Percentiles rank a stretch among this genome's conserved stretches.
These are phyloP conservation scores for Pisolithus tinctorius DNA, from an alignment of 768 basidiomycete genomes.

Conservation along the genomic window DNA sequence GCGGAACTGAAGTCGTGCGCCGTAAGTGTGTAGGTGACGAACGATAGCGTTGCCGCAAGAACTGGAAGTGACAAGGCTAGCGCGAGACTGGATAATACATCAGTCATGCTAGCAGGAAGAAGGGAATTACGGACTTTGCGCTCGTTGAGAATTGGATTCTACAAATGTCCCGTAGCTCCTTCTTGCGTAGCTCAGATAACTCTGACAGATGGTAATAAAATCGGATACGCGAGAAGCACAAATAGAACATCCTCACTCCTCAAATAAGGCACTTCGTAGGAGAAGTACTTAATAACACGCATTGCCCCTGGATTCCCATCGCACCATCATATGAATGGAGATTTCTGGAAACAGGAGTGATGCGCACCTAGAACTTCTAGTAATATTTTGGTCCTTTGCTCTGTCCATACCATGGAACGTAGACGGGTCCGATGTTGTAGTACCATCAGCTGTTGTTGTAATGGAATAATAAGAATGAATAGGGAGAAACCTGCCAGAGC, in stretches of 20 bases:
- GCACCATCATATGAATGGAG: too few relatives aligned
- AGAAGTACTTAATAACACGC: constrained; percentile 74
- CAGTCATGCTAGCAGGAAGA: too few relatives aligned
- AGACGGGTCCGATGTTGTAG: constrained; percentile 48
- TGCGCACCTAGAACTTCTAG: constrained; percentile 52
- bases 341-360: background rate
- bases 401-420: constrained; percentile 54
- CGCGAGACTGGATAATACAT: constrained; percentile 32
- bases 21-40: constrained; percentile 56
- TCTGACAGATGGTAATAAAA: constrained; percentile 26
- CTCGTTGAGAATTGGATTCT: constrained; percentile 56
- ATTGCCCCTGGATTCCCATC: constrained; percentile 38
- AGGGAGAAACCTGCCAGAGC: constrained; percentile 66
- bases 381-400: constrained; percentile 55
- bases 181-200: constrained; percentile 44
- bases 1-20: constrained; percentile 54
- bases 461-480: constrained; percentile 54
- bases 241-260: constrained; percentile 37
- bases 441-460: constrained; percentile 60
- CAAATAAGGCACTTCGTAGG: constrained; percentile 63
- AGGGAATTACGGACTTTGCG: constrained; percentile 36
- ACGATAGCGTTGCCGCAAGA: constrained; percentile 59
- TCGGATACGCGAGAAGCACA: background rate
- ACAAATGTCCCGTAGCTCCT: constrained; percentile 50
- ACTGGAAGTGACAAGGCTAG: constrained; percentile 55